Percentiles rank a stretch among this genome's conserved stretches.
phyloP scores from a whole-genome alignment of 176 grass and related monocot species.

The Chloris gayana region DNA sequence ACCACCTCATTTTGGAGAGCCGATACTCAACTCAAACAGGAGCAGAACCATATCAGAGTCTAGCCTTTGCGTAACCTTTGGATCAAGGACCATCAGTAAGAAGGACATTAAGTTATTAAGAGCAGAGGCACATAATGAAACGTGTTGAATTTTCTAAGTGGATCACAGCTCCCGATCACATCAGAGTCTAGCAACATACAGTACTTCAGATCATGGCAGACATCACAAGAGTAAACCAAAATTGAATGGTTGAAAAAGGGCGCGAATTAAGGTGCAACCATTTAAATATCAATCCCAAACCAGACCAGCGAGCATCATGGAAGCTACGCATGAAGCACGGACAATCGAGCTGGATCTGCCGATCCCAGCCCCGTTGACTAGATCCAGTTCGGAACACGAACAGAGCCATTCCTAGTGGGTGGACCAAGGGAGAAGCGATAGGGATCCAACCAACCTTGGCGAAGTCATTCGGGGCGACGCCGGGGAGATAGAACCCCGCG shows the following conservation, averaged over 20 bases:
- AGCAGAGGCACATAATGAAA: background rate
- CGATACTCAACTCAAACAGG: background rate
- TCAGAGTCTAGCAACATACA: background rate
- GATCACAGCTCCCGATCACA: background rate
- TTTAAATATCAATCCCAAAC: background rate
- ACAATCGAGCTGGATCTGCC: slow-evolving; percentile 24
- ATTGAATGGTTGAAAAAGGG: background rate
- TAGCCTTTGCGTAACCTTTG: no score
- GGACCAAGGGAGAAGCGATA: no score
- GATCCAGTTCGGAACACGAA: slow-evolving; percentile 35
- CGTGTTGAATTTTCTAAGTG: background rate
- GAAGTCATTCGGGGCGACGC: slow-evolving; percentile 56
- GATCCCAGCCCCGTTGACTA: slow-evolving; percentile 37
- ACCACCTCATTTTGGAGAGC: background rate
- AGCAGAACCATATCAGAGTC: background rate
- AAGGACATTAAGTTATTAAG: background rate
- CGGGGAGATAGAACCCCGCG: slow-evolving; percentile 60
- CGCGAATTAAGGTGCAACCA: slow-evolving; percentile 6
- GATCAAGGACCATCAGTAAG: no score
- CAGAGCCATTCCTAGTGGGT: background rate
- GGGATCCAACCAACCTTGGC: slow-evolving; percentile 43
- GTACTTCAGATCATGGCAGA: background rate
- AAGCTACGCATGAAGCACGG: background rate
- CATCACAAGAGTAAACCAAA: background rate
- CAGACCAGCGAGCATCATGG: background rate